A percentile compares a stretch with the other conserved stretches of the same genome.
Evolutionary conservation across 2,329 filamentous ascomycete genomes (phyloP).

Genomic region (Verruconis gallopava): DNA sequence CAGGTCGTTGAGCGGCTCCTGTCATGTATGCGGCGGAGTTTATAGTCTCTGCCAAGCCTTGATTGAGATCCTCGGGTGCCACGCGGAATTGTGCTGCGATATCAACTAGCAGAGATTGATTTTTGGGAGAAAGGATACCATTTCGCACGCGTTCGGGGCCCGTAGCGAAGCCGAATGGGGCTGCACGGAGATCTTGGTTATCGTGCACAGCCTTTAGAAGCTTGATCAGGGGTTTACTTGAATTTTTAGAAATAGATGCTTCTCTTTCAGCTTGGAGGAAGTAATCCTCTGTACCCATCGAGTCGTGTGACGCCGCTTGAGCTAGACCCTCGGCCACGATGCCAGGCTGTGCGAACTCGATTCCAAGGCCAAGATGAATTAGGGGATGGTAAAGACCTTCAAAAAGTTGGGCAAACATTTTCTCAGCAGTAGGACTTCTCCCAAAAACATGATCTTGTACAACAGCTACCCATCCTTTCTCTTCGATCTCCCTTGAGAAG

Average conservation of each 20-base stretch:
- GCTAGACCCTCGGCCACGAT: constrained; percentile 18
- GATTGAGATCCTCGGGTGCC: constrained; percentile 7
- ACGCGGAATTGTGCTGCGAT: constrained; percentile 10
- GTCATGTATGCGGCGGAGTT: constrained; percentile 11
- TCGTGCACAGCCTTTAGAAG: constrained; percentile 8
- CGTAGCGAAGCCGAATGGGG: constrained; percentile 4
- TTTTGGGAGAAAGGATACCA: constrained; percentile 8
- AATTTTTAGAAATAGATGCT: not conserved
- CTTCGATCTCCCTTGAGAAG: constrained; percentile 10
- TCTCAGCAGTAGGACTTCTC: constrained; percentile 7
- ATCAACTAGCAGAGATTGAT: constrained; percentile 7
- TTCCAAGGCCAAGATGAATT: constrained; percentile 17
- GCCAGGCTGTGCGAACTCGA: constrained; percentile 16
- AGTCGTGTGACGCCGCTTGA: constrained; percentile 14
- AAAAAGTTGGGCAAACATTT: constrained; percentile 6
- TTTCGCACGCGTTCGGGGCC: constrained; percentile 5
- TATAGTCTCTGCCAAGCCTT: constrained; percentile 7
- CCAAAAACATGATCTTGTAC: constrained; percentile 10
- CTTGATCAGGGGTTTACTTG: constrained; percentile 1
- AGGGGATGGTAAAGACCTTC: constrained; percentile 14
- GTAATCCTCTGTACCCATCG: constrained; percentile 4
- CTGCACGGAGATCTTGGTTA: constrained; percentile 9
- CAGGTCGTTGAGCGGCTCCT: constrained; percentile 9
- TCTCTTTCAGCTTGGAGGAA: constrained; percentile 7
- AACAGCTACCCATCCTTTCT: constrained; percentile 9